These are phyloP conservation scores for Backusella parvicylindrica DNA, from an alignment of 192 early-diverging fungal species.

Conservation along the genomic window DNA sequence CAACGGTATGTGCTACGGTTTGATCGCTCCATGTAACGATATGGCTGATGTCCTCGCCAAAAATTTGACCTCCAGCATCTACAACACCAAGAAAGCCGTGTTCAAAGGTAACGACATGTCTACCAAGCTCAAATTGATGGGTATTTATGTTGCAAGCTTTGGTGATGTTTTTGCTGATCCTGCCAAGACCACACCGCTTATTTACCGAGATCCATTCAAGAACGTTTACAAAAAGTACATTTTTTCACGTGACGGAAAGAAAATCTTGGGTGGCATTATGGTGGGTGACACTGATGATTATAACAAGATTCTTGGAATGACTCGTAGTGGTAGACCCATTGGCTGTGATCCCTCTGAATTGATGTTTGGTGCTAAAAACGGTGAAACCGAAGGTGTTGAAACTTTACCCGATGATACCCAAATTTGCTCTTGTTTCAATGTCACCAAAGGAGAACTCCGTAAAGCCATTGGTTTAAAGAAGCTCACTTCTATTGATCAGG, in stretches of 20 bases:
- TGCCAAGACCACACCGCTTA: conserved; percentile 32
- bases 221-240: conserved; percentile 57
- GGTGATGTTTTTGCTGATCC: conserved; percentile 60
- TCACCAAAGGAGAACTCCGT: conserved; percentile 57
- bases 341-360: conserved; percentile 50
- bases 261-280: conserved; percentile 62
- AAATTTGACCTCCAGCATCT: conserved; percentile 34
- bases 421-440: conserved; percentile 70
- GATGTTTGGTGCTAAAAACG: conserved; percentile 38
- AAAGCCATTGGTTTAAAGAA: conserved; percentile 45
- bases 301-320: conserved; percentile 53
- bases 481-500: conserved; percentile 11
- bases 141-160: conserved; percentile 68
- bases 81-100: conserved; percentile 16
- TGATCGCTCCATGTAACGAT: conserved; percentile 66
- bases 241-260: conserved; percentile 64
- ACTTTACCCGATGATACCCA: conserved; percentile 67
- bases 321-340: conserved; percentile 49
- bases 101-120: conserved; percentile 62
- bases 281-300: conserved; percentile 68
- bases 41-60: conserved; percentile 67
- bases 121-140: conserved; percentile 66
- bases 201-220: conserved; percentile 51
- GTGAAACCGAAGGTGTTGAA: conserved; percentile 37
- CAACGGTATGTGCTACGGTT: conserved; percentile 49